phyloP scores from a whole-genome alignment of 495 filamentous ascomycete species.

The Aspergillus funiculosus region DNA sequence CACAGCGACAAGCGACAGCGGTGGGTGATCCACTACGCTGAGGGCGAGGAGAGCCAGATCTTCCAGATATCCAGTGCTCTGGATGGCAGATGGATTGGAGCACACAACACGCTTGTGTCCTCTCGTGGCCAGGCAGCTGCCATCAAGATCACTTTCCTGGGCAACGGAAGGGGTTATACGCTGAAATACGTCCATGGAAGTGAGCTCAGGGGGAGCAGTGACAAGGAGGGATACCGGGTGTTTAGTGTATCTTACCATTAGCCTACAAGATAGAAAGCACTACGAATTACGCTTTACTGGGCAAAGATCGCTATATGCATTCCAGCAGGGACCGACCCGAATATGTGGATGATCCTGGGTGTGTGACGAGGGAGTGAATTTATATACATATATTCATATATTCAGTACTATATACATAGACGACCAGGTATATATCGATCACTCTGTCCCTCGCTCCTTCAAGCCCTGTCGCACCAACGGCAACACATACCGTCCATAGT shows the following conservation, averaged over 20 bases:
- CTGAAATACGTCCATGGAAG: slow-evolving; percentile 31
- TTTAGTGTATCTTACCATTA: slow-evolving; percentile 45
- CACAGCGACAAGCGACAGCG: slow-evolving; percentile 41
- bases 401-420: too few species aligned
- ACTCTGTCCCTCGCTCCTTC: slow-evolving; percentile 22
- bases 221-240: slow-evolving; percentile 25
- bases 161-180: slow-evolving; percentile 38
- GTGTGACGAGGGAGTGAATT: too few species aligned
- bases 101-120: slow-evolving; percentile 20
- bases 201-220: slow-evolving; percentile 20
- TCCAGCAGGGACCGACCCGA: too few species aligned
- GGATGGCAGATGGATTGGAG: slow-evolving; percentile 41
- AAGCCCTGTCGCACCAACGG: slow-evolving; percentile 40
- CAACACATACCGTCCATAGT: slow-evolving; percentile 47
- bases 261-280: too few species aligned
- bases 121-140: slow-evolving; percentile 25
- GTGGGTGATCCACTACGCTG: slow-evolving; percentile 46
- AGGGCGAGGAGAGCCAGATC: slow-evolving; percentile 31
- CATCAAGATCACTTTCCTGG: slow-evolving; percentile 37
- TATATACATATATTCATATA: too few species aligned
- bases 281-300: too few species aligned
- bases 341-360: too few species aligned
- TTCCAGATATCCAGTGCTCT: slow-evolving; percentile 47
- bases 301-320: too few species aligned
- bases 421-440: too few species aligned